Evolutionary conservation across 2,329 filamentous ascomycete genomes (phyloP), one percentile per base, ranked within the genome.

Genomic region (Metarhizium sp.): DNA sequence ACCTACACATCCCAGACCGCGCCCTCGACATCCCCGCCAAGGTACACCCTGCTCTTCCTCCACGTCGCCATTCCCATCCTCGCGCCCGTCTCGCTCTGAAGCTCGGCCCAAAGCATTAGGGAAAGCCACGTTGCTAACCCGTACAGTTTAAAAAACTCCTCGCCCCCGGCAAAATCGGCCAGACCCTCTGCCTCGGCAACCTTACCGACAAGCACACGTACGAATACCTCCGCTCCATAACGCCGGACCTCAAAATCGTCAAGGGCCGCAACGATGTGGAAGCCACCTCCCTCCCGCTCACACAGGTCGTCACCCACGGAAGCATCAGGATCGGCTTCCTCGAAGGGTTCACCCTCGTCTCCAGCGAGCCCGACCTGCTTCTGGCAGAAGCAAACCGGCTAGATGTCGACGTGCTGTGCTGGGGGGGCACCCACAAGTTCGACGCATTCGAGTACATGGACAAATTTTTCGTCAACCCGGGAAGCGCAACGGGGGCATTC

Each of bases 1-100:
- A 96, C 76, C 83, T 96, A 54, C 91, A 95, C 76, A 95, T 96
- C 73, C 91, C 91, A 65, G 91, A 96, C 73, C 81, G 91, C 70
- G 91, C 90, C 64, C 85, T 94, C 61, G 91, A 95, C 71, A 92
- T 96, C 66, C 91, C 91, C 57, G 80, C 87, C 71, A 95, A 95
- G 85, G 90, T 91, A 47, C 29, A 32, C 16, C 13, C 47, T 50
- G 7, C 16, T 16, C 34, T 30, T 16, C 18, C 62, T 61, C 52
- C 55, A 25, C 25, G 25, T 25, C 25, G 25, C 25, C 25, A 25
- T 25, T 34, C 32, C 32, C 7, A 11, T 34, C 10, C 32, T 34
- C 32, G 6, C 32, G 32, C 32, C 2, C 32, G 7, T 11, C 6
- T 34, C 32, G 32, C 7, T 11, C 32, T 34, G 3, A 7, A 34